A percentile compares a stretch with the other conserved stretches of the same genome.
phyloP scores from a whole-genome alignment of 2,329 filamentous ascomycete species.

The Microascus cirrosus region DNA sequence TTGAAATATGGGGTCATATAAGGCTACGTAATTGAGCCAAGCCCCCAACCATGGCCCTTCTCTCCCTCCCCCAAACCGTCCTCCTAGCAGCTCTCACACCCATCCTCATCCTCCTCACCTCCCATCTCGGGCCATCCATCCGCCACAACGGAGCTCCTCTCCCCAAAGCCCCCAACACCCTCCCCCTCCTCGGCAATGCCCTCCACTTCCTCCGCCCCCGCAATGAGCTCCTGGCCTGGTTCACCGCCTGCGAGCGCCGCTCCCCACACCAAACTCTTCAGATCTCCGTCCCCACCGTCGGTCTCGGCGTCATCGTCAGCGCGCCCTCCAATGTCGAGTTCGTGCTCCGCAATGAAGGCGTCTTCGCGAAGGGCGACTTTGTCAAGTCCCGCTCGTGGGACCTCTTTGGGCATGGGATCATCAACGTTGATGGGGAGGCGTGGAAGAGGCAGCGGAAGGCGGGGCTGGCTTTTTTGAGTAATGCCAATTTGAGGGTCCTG shows the following conservation, averaged over 20 bases:
- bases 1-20: background rate
- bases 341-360: conserved; percentile 47
- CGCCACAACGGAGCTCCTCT: conserved; percentile 12
- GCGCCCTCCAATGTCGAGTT: conserved; percentile 51
- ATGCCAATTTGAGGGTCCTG: conserved; percentile 43
- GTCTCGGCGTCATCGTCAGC: conserved; percentile 51
- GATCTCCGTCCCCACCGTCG: conserved; percentile 50
- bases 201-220: conserved; percentile 48
- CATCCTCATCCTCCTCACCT: conserved; percentile 31
- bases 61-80: conserved; percentile 1
- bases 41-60: conserved; percentile 1
- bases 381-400: conserved; percentile 50
- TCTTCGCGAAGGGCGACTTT: conserved; percentile 52
- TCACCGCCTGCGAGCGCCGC: conserved; percentile 42
- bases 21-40: background rate
- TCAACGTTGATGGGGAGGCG: conserved; percentile 53
- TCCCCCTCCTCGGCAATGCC: conserved; percentile 49
- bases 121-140: conserved; percentile 38
- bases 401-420: conserved; percentile 55
- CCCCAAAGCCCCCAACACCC: conserved; percentile 27
- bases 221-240: conserved; percentile 52
- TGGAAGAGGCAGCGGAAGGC: conserved; percentile 55
- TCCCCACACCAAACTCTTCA: conserved; percentile 51
- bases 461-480: conserved; percentile 46
- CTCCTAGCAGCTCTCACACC: conserved; percentile 5